phyloP scores from a whole-genome alignment of 306 rosid species.

The barrel medic (Medicago truncatula) region DNA sequence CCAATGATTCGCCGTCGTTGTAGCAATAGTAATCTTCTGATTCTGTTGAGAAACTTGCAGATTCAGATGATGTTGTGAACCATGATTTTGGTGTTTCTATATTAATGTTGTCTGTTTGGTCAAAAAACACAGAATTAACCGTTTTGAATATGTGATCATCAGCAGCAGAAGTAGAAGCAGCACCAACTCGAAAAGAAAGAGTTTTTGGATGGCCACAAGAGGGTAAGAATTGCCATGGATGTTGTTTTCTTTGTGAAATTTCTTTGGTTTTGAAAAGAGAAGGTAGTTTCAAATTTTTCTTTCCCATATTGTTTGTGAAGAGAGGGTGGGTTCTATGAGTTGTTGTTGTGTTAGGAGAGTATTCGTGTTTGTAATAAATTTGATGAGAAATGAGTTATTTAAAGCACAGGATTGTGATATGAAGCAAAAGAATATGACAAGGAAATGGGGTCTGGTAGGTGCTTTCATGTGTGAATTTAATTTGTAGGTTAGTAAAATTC shows the following conservation, averaged over 20 bases:
- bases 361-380: constrained; percentile 46
- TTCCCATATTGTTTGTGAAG: constrained; percentile 66
- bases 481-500: constrained; percentile 57
- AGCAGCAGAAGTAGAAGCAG: too few species aligned
- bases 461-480: constrained; percentile 61
- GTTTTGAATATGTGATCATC: constrained; percentile 58
- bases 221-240: constrained; percentile 59
- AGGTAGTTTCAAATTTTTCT: constrained; percentile 51
- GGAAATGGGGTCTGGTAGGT: constrained; percentile 49
- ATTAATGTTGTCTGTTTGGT: constrained; percentile 34
- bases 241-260: neutral
- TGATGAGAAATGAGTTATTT: constrained; percentile 50
- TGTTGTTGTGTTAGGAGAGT: neutral
- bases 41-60: constrained; percentile 65
- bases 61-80: constrained; percentile 69
- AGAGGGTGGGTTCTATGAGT: neutral
- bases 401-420: constrained; percentile 35
- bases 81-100: constrained; percentile 70
- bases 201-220: constrained; percentile 65
- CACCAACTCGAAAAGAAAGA: constrained; percentile 59
- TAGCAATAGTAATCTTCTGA: constrained; percentile 52
- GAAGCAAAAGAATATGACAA: constrained; percentile 43
- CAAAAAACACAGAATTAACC: constrained; percentile 69
- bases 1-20: constrained; percentile 54
- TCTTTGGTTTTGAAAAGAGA: constrained; percentile 57